A percentile compares a stretch with the other conserved stretches of the same genome.
These are phyloP conservation scores for Mortierella sp. DNA, from an alignment of 371 early-diverging fungal genomes.

Conservation along the genomic window DNA sequence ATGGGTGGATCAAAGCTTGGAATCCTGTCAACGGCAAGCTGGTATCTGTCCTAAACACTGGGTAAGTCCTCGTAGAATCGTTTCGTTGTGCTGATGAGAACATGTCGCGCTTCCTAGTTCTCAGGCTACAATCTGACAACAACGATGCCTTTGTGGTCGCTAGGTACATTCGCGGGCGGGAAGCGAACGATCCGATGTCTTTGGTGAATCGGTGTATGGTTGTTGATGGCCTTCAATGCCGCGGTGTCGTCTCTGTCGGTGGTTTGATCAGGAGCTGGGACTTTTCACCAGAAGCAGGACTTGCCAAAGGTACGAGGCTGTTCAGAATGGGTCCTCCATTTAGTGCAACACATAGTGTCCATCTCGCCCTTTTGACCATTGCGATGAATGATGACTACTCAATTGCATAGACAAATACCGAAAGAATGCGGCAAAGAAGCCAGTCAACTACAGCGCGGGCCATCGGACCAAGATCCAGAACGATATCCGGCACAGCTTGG, in stretches of 20 bases:
- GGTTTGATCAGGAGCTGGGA: conserved; percentile 46
- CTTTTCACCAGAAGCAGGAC: conserved; percentile 46
- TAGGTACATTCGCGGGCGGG: conserved; percentile 32
- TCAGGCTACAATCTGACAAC: neutral
- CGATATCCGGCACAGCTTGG: conserved; percentile 47
- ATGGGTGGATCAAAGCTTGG: conserved; percentile 53
- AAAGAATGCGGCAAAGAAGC: conserved; percentile 19
- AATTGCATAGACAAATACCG: conserved; percentile 25
- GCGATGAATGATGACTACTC: neutral
- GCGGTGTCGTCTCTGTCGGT: conserved; percentile 36
- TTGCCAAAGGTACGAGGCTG: conserved; percentile 34
- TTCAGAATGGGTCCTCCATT: neutral
- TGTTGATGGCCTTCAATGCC: conserved; percentile 39
- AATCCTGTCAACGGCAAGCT: conserved; percentile 49
- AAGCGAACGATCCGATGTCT: conserved; percentile 12
- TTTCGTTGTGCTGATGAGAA: neutral
- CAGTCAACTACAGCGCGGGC: conserved; percentile 44
- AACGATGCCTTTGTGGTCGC: neutral
- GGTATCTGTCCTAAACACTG: conserved; percentile 35
- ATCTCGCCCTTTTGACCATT: neutral
- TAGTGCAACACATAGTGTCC: neutral
- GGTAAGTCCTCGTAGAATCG: conserved; percentile 20
- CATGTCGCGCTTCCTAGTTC: neutral
- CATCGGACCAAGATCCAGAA: conserved; percentile 48
- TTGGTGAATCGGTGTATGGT: conserved; percentile 23